These are phyloP conservation scores for Ustilago trichophora DNA, from an alignment of 1,284 basidiomycete species.

Conservation along the genomic window DNA sequence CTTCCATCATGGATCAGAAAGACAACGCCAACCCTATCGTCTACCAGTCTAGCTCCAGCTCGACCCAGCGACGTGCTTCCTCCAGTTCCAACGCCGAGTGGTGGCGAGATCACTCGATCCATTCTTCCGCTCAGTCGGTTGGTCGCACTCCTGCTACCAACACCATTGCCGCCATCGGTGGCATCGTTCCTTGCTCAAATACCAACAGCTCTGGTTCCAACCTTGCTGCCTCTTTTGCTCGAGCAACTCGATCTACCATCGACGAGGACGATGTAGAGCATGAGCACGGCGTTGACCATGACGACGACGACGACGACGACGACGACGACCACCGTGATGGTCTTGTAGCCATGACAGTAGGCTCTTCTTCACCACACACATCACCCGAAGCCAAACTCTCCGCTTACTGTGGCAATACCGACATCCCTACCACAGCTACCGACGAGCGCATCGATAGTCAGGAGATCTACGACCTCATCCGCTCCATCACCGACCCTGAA, in stretches of 20 bases:
- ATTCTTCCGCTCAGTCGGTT: slow-evolving; percentile 24
- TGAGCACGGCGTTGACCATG: too few species aligned
- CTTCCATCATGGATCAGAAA: slow-evolving; percentile 50
- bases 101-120: slow-evolving; percentile 58
- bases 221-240: slow-evolving; percentile 70
- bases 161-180: slow-evolving; percentile 2
- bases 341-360: too few species aligned
- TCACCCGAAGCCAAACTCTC: slow-evolving; percentile 1
- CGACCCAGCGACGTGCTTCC: slow-evolving; percentile 56
- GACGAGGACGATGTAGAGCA: slow-evolving; percentile 27
- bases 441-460: slow-evolving; percentile 54
- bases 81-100: slow-evolving; percentile 51
- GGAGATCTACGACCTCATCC: slow-evolving; percentile 75
- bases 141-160: slow-evolving; percentile 2
- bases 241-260: slow-evolving; percentile 30
- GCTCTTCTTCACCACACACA: slow-evolving; percentile 10
- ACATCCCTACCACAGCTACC: neutral
- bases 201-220: slow-evolving; percentile 12
- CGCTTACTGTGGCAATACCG: neutral
- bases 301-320: slow-evolving; percentile 68
- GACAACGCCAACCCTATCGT: slow-evolving; percentile 68
- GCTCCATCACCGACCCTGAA: slow-evolving; percentile 94
- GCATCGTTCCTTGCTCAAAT: neutral
- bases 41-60: slow-evolving; percentile 52
- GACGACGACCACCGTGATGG: too few species aligned